These are phyloP conservation scores for Phaeomoniella chlamydospora DNA, from an alignment of 2,329 filamentous ascomycete genomes.

Conservation along the genomic window DNA sequence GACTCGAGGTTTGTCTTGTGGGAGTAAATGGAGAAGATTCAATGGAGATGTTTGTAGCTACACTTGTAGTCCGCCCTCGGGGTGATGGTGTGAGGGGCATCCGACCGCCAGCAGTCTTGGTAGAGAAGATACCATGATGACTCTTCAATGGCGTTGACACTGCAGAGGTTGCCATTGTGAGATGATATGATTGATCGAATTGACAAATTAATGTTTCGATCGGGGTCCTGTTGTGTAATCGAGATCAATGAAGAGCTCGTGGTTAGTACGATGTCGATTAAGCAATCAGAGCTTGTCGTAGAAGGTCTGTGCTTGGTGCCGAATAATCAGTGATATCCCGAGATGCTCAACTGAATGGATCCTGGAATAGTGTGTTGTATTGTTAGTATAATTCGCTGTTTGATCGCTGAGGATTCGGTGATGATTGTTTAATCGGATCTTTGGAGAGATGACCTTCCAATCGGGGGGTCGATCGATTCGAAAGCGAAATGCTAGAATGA, in stretches of 20 bases:
- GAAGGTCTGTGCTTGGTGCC: conserved; percentile 14
- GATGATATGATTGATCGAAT: conserved; percentile 24
- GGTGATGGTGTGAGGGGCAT: conserved; percentile 92
- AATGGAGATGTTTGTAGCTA: conserved; percentile 28
- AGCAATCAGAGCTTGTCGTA: conserved; percentile 17
- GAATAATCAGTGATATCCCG: conserved; percentile 17
- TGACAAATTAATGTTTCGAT: conserved; percentile 36
- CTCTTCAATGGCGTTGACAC: conserved; percentile 90
- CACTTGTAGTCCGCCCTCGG: conserved; percentile 40
- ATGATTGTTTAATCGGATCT: conserved; percentile 17
- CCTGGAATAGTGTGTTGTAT: conserved; percentile 14
- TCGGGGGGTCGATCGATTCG: conserved; percentile 17
- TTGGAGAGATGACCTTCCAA: conserved; percentile 15
- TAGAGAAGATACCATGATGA: conserved; percentile 82
- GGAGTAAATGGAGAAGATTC: conserved; percentile 69
- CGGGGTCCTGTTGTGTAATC: conserved; percentile 12
- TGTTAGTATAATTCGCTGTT: conserved; percentile 14
- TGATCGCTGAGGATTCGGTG: conserved; percentile 15
- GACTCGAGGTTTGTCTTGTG: conserved; percentile 37
- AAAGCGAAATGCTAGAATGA: conserved; percentile 14
- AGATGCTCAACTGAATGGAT: conserved; percentile 23
- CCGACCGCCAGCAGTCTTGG: conserved; percentile 83
- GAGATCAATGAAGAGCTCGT: conserved; percentile 14
- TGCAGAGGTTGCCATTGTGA: conserved; percentile 64
- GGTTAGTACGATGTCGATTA: conserved; percentile 20